Percentiles rank a stretch among this genome's conserved stretches.
Evolutionary conservation across 1,139 yeast genomes (phyloP).

Genomic region (Candida dubliniensis): DNA sequence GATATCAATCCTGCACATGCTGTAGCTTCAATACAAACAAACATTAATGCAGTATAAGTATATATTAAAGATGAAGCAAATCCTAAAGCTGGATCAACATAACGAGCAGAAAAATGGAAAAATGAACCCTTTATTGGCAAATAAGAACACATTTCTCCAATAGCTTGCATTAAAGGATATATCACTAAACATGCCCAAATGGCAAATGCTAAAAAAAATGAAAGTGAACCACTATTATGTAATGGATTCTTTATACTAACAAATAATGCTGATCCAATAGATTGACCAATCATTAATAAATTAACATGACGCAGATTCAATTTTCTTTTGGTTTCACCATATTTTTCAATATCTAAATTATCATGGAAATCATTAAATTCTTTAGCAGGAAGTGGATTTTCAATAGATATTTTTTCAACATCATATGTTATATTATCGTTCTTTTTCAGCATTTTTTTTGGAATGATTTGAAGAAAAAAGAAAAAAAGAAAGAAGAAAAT

Average conservation of each 20-base stretch:
- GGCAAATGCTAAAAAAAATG: slow-evolving; percentile 37
- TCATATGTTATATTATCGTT: slow-evolving; percentile 20
- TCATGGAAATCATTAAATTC: slow-evolving; percentile 34
- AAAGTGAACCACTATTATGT: slow-evolving; percentile 36
- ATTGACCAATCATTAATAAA: slow-evolving; percentile 53
- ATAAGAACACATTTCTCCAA: slow-evolving; percentile 43
- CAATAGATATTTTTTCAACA: slow-evolving; percentile 25
- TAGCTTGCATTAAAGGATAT: slow-evolving; percentile 43
- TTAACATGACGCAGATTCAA: slow-evolving; percentile 47
- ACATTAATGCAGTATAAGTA: slow-evolving; percentile 38
- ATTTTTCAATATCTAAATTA: slow-evolving; percentile 29
- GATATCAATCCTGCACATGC: slow-evolving; percentile 37
- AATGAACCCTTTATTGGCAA: slow-evolving; percentile 42
- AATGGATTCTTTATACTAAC: slow-evolving; percentile 38
- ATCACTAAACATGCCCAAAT: slow-evolving; percentile 35
- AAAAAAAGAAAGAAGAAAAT: too few species aligned
- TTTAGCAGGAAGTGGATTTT: slow-evolving; percentile 17
- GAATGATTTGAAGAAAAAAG: too few species aligned
- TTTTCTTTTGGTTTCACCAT: slow-evolving; percentile 39
- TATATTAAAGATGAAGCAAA: slow-evolving; percentile 40
- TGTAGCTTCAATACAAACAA: slow-evolving; percentile 36
- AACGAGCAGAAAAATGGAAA: slow-evolving; percentile 38
- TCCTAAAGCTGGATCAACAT: slow-evolving; percentile 43
- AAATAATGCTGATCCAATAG: slow-evolving; percentile 51
- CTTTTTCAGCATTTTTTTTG: slow-evolving; percentile 11